Base-by-base conservation (phyloP, 768 basidiomycete genomes). In the Kwoniella europaea region DNA sequence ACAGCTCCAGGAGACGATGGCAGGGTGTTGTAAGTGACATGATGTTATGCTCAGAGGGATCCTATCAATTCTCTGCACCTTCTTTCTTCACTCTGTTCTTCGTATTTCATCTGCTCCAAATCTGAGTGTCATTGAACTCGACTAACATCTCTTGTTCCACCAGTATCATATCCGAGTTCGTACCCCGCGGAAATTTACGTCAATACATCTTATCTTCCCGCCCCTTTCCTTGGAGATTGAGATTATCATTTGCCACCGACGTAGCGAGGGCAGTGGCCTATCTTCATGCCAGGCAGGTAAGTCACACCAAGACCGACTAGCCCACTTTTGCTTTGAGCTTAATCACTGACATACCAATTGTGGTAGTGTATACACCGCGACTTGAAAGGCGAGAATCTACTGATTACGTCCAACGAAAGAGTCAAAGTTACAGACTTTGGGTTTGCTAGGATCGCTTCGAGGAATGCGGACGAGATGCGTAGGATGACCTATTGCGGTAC, bases 391-490 rank as follows among this genome's bases (percentile, higher is more conserved):
- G 96, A 98, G 85, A 99, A 99, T 76, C 87, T 98, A 29, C 89
- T 98, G n/a, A 90, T 98, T 22, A 98, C 95, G 0, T 85, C 90
- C 46, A 99, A 99, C 78, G 92, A 93, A 22, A 89, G 96, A 55
- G 87, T 98, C 79, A 99, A 98, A 86, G 91, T 98, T 76, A 97
- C 95, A n/a, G 96, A 99, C 80, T 99, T 99, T 84, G 96, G 96
- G 1, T 96, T 98, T 76, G 94, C 94, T 4, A 88, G 96, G 44
- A 97, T 98, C 77, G 93, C 93, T 0, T 94, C 94, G 0, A 88
- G 91, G 53, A 96, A 92, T 77, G 92, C 90, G 68, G 94, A 95
- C 74, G 96, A 98, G 85, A 84, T 84, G 82, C 70, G 81, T 54
- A 64, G 84, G 66, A 85, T 85, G 76, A 79, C 80, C 9, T 85